Evolutionary conservation across 2,329 filamentous ascomycete species (phyloP).

Genomic region (Aspergillus luchuensis): DNA sequence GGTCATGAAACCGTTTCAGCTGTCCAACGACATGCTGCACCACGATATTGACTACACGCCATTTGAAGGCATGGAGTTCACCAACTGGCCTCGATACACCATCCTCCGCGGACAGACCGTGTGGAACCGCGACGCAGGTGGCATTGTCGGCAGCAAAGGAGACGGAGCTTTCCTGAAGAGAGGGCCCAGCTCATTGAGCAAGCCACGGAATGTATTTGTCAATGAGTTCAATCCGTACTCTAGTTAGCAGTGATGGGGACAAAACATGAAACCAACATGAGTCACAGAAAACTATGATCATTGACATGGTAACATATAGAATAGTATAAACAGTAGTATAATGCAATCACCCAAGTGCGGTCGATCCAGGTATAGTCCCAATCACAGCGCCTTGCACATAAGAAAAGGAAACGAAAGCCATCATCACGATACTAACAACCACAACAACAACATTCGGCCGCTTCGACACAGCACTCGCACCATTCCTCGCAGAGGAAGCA

Average conservation of each 20-base stretch:
- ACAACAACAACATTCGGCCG: constrained; percentile 22
- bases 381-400: not conserved
- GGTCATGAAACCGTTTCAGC: constrained; percentile 24
- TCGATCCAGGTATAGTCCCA: not conserved
- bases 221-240: constrained; percentile 20
- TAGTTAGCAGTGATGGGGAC: not conserved
- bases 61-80: constrained; percentile 36
- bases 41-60: constrained; percentile 42
- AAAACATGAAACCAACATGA: too few species aligned
- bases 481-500: constrained; percentile 25
- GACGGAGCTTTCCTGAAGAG: constrained; percentile 42
- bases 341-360: not conserved
- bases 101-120: constrained; percentile 37
- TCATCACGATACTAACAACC: constrained; percentile 12
- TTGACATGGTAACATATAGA: not conserved
- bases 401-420: not conserved
- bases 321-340: not conserved
- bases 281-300: not conserved
- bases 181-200: constrained; percentile 31
- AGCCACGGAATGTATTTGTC: constrained; percentile 17
- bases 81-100: constrained; percentile 40
- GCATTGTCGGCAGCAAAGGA: constrained; percentile 31
- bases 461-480: constrained; percentile 25
- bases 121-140: constrained; percentile 32
- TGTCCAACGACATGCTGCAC: constrained; percentile 40